Base-by-base conservation (phyloP, 495 filamentous ascomycete species). In the Cladorrhinum samala region DNA sequence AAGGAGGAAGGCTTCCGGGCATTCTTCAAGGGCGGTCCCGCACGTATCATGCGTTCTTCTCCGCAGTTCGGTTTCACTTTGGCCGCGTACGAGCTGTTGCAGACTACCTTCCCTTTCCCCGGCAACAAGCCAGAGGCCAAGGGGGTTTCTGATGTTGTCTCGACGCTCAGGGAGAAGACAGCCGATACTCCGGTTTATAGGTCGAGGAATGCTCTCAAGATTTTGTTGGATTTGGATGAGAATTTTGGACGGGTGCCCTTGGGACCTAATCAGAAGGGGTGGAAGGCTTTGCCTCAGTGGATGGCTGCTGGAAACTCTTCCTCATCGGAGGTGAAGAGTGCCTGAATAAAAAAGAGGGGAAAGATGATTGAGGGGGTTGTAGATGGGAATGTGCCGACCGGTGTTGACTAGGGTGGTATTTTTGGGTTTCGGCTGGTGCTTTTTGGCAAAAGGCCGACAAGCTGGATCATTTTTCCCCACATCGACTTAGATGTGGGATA, bases 1-100 rank as follows among this genome's bases (percentile, higher is more conserved):
- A 82, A 84, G 70, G 87, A 97, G 64, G 93, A 98, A 68, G 93
- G 93, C 14, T 89, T 95, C 76, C 79, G 79, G 58, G 93, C 93
- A 39, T 98, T 97, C 80, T 98, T 96, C 83, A 97, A 97, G 73
- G 93, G 93, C 53, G 93, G 93, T 0, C 91, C 93, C 5, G 93
- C 93, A 13, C 88, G 93, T 75, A 91, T 98, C 58, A 54, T 97
- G 62, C 84, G 93, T 58, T 95, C 89, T 3, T 96, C 91, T 1
- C 93, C 93, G 18, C 93, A 98, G 64, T 98, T 98, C 72, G 93
- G 93, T 52, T 97, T 96, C 73, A 98, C 93, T 2, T 81, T 98
- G 8, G 93, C 93, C 3, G 86, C 86, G 8, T 98, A 97, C 68
- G 93, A 98, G 68, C 75, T 98, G 21, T 76, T 98, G 45, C 89